Evolutionary conservation across 2,329 filamentous ascomycete genomes (phyloP), one percentile per base, ranked within the genome.

Genomic region (Pseudogymnoascus verrucosus): DNA sequence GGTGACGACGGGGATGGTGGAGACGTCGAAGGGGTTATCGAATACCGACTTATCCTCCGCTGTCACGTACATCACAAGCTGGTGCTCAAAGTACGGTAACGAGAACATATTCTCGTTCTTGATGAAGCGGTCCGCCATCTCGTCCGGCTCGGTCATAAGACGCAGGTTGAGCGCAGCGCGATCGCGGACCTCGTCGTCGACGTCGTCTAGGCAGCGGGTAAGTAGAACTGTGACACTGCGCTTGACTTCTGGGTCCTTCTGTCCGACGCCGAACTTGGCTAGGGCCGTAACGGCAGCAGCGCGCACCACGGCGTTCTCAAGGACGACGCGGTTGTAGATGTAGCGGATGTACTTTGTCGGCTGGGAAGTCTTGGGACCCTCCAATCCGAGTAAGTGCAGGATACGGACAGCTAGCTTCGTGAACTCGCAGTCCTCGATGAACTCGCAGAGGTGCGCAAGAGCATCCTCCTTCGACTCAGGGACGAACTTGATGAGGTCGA

Each of bases 351-450:
- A 99, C 82, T 99, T 98, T 64, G 95, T 98, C 0, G 95, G 95
- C 71, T 97, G 91, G 14, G 90, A 88, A 2, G 93, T 97, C 79
- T 95, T 96, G 67, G 95, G 95, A 0, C 95, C 95, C 78, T 99
- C 95, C 28, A 93, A 83, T 71, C 95, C 95, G 47, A 99, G 88
- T 19, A 99, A 84, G 76, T 99, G 93, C 63, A 99, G 80, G 70
- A 99, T 96, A 65, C 95, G 89, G 59, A 99, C 93, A 31, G 95
- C 93, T 67, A 99, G 83, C 79, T 99, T 99, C 28, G 95, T 97
- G 76, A 98, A 99, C 75, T 99, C 95, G 79, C 95, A 99, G 75
- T 99, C 95, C 77, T 99, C 95, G 68, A 99, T 99, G 74, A 99
- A 99, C 75, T 99, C 95, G 79, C 95, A 98, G 21, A 99, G 85